Conservation (phyloP, 1,284 basidiomycete genomes). For the Cryptococcus maquisensis region DNA sequence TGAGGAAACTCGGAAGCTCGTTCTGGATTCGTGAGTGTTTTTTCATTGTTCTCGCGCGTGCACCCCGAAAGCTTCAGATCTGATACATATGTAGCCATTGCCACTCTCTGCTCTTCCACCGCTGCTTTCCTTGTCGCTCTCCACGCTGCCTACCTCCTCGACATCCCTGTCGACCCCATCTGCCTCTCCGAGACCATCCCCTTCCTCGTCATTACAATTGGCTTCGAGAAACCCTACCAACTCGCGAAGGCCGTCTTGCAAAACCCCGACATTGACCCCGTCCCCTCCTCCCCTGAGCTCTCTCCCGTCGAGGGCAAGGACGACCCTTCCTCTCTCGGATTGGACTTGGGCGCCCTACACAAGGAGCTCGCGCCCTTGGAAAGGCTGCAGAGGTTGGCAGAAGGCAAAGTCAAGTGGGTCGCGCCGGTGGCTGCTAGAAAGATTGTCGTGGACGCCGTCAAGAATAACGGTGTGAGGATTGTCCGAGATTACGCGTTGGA, state of each 20-base stretch:
- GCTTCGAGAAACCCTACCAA: slow-evolving; percentile 94
- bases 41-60: background rate
- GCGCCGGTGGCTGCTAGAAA: slow-evolving; percentile 66
- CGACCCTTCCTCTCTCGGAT: slow-evolving; percentile 24
- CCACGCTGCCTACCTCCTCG: slow-evolving; percentile 74
- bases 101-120: slow-evolving; percentile 77
- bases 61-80: slow-evolving; percentile 3
- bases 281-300: slow-evolving; percentile 50
- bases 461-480: slow-evolving; percentile 72
- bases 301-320: slow-evolving; percentile 25
- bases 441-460: slow-evolving; percentile 78
- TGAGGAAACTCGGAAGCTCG: slow-evolving; percentile 77
- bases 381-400: slow-evolving; percentile 46
- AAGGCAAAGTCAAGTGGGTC: slow-evolving; percentile 51
- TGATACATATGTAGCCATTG: slow-evolving; percentile 54
- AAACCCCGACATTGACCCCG: slow-evolving; percentile 65
- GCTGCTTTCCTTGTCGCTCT: slow-evolving; percentile 85
- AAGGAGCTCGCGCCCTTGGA: slow-evolving; percentile 46
- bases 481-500: slow-evolving; percentile 91
- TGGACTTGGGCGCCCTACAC: slow-evolving; percentile 45
- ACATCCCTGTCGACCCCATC: slow-evolving; percentile 87
- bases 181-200: slow-evolving; percentile 91
- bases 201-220: slow-evolving; percentile 95
- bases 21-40: slow-evolving; percentile 67
- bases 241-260: slow-evolving; percentile 86